Base-by-base conservation (phyloP, 495 filamentous ascomycete genomes). In the Talaromyces trachyspermus region DNA sequence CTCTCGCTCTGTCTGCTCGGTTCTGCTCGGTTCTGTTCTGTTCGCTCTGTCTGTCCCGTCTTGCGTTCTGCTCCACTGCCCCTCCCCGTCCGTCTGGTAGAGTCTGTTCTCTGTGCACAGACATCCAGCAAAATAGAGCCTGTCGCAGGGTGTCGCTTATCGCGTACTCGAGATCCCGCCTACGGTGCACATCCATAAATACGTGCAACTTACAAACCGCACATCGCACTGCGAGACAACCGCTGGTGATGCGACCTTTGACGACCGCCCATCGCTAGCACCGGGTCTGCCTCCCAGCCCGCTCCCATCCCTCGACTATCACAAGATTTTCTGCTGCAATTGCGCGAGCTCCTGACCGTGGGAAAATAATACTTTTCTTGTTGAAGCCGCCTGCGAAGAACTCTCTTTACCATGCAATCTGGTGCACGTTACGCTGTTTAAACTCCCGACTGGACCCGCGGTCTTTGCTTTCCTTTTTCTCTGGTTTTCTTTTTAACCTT, bases 391-490 rank as follows among this genome's bases (percentile, higher is more conserved):
- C 26, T 23, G 39, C 20, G 26, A 42, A 26, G 32, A 36, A 36
- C 60, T 54, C 56, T 42, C 22, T 27, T 43, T 46, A 46, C 44
- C 44, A 46, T 46, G 44, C 44, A 36, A 46, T 46, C 30, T 46
- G 44, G 44, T 36, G 32, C 30, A 35, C 44, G 32, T 24, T 36
- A 35, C 29, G 15, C 37, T 36, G 20, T 10, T 23, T 36, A 46
- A 46, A 25, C 32, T 54, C 46, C 54, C 63, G 68, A 63, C 69
- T 64, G 52, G 51, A 50, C 60, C 40, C 58, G 37, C 44, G 44
- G 44, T 46, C 44, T 30, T 26, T 23, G 20, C 20, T 22, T 24
- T 7, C 27, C n/a, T n/a, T n/a, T n/a, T n/a, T n/a, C n/a, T n/a
- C n/a, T n/a, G n/a, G n/a, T n/a, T n/a, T n/a, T n/a, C n/a, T n/a